phyloP scores from a whole-genome alignment of 331 rosid genomes.

The Cydonia oblonga region DNA sequence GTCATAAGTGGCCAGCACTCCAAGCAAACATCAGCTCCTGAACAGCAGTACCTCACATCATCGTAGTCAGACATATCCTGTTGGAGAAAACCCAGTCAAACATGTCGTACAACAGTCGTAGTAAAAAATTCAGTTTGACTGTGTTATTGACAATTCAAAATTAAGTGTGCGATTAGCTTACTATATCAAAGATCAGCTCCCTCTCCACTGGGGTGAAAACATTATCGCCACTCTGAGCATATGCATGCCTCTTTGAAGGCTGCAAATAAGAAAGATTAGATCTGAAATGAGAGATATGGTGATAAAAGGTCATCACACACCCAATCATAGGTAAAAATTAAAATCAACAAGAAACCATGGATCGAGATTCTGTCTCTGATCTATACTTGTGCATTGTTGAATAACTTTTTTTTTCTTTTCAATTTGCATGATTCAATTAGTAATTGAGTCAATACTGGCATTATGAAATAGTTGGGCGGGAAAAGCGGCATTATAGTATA shows the following conservation, averaged over 20 bases:
- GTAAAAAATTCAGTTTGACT: neutral
- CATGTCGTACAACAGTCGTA: neutral
- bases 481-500: neutral
- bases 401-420: neutral
- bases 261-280: constrained; percentile 21
- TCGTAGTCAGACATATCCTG: constrained; percentile 95
- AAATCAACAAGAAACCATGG: neutral
- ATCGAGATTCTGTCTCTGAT: neutral
- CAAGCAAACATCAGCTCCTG: constrained; percentile 91
- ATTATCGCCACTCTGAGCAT: constrained; percentile 66
- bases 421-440: neutral
- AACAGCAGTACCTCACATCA: constrained; percentile 88
- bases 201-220: constrained; percentile 80
- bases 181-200: constrained; percentile 83
- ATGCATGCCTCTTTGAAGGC: constrained; percentile 84
- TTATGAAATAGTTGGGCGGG: neutral
- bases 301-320: neutral
- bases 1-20: constrained; percentile 97
- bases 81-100: neutral
- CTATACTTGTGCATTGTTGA: neutral
- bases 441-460: neutral
- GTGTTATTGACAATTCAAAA: neutral
- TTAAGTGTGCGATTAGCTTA: constrained; percentile 21
- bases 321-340: neutral
- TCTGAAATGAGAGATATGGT: neutral